phyloP scores from a whole-genome alignment of 1,284 basidiomycete genomes.

The Pseudozyma sp. region DNA sequence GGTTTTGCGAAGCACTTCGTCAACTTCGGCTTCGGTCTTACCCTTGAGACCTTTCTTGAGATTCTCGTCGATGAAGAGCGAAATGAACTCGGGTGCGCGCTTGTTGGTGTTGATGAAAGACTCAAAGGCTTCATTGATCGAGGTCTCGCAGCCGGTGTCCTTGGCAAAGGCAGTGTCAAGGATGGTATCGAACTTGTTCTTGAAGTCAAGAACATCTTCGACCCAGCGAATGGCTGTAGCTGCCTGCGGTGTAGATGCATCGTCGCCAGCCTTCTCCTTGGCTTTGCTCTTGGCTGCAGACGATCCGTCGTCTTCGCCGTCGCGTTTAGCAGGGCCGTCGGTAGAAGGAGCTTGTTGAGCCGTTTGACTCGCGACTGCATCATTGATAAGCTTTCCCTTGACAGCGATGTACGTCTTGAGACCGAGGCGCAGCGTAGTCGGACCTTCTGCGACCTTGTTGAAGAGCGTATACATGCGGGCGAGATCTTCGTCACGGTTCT shows the following conservation, averaged over 20 bases:
- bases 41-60: constrained; percentile 94
- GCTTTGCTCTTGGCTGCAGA: constrained; percentile 27
- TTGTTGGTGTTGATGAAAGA: constrained; percentile 90
- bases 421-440: constrained; percentile 76
- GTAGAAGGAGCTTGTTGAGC: constrained; percentile 20
- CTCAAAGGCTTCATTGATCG: constrained; percentile 93
- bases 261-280: constrained; percentile 7
- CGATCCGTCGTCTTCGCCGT: constrained; percentile 9
- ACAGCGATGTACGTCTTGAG: constrained; percentile 81
- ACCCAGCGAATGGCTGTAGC: constrained; percentile 88
- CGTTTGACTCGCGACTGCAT: constrained; percentile 65
- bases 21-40: constrained; percentile 93
- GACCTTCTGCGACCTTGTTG: constrained; percentile 75
- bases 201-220: constrained; percentile 87
- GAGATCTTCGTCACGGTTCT: constrained; percentile 82
- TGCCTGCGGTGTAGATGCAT: constrained; percentile 58
- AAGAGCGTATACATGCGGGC: constrained; percentile 85
- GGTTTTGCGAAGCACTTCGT: constrained; percentile 89
- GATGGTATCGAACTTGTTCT: constrained; percentile 87
- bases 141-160: constrained; percentile 81
- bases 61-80: constrained; percentile 96
- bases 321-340: constrained; percentile 12
- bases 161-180: constrained; percentile 79
- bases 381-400: constrained; percentile 85
- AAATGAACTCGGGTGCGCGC: constrained; percentile 92